Evolutionary conservation across 805 yeast species (phyloP), one percentile per base, ranked within the genome.

Genomic region (Ogataea allantospora): DNA sequence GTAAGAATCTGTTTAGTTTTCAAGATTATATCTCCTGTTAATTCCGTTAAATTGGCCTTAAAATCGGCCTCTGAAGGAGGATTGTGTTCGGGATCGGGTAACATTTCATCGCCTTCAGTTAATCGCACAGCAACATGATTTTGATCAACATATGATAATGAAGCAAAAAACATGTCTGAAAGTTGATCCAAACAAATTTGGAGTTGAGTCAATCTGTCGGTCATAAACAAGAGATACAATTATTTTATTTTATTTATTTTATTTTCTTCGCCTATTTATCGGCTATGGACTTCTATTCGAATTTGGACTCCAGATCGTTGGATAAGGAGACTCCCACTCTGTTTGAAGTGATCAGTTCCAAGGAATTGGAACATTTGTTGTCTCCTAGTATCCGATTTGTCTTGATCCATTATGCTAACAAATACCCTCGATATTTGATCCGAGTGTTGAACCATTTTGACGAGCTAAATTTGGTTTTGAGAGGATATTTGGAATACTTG

Each of bases 131-230:
- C 75, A 42, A 74, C 83, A 53, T 77, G 95, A 53, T 79, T 79
- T 53, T 80, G 79, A 54, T 88, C 95, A 5, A 88, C 83, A 54
- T 83, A 85, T 54, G 82, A 81, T 35, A 84, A 65, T 2, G 93
- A 79, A 2, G 91, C 86, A 49, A 80, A 78, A 64, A 85, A 82
- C 62, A 83, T 89, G 44, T 85, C 93, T 42, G 82, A 75, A 43
- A 85, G 71, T 56, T 77, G 70, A 59, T 89, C 98, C 24, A 89
- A 67, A 51, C 96, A 87, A 30, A 85, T 73, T 54, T 89, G 98
- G 16, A 89, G 71, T 58, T 89, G 98, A 2, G 96, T 87, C 24
- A 89, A 68, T 55, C 96, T 70, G 62, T 89, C 98, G 0, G 95
- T 71, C 95, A 85, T 82, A 17, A 27, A 19, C 9, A 17, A 27